Percentiles rank a stretch among this genome's conserved stretches.
These are phyloP conservation scores for Chaetomium olivaceum DNA, from an alignment of 2,329 filamentous ascomycete genomes.

Conservation along the genomic window DNA sequence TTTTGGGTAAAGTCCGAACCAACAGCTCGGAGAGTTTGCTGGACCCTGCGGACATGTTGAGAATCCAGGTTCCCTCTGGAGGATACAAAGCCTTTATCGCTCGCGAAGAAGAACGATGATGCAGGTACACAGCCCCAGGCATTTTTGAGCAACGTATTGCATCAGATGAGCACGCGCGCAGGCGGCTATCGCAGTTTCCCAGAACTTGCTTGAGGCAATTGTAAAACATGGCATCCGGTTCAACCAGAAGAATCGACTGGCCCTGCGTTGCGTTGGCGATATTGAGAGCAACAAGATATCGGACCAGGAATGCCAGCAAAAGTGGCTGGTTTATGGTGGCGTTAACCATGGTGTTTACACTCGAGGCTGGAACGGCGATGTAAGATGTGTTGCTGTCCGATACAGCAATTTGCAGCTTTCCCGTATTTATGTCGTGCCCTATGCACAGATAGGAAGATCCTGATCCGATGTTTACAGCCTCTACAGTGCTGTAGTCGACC, in stretches of 20 bases:
- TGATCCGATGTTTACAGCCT: constrained; percentile 34
- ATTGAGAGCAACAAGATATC: constrained; percentile 32
- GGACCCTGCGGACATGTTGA: constrained; percentile 38
- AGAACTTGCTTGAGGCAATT: constrained; percentile 34
- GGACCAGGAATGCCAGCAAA: constrained; percentile 32
- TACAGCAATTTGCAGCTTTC: constrained; percentile 35
- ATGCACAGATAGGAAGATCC: constrained; percentile 37
- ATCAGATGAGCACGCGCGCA: constrained; percentile 33
- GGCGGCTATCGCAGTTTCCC: constrained; percentile 5
- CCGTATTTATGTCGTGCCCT: constrained; percentile 36
- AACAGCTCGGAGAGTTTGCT: constrained; percentile 36
- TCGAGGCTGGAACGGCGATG: constrained; percentile 32
- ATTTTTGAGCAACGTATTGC: constrained; percentile 11
- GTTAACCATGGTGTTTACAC: constrained; percentile 24
- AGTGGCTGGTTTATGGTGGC: constrained; percentile 23
- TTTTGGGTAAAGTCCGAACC: constrained; percentile 30
- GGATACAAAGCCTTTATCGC: constrained; percentile 38
- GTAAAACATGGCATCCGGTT: constrained; percentile 38
- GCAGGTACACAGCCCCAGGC: constrained; percentile 28
- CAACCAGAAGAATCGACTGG: constrained; percentile 38
- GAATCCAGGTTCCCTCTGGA: constrained; percentile 30
- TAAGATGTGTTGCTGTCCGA: constrained; percentile 41
- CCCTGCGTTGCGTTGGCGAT: constrained; percentile 20
- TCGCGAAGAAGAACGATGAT: constrained; percentile 34
- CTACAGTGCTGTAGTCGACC: constrained; percentile 42